A percentile compares a stretch with the other conserved stretches of the same genome.
Evolutionary conservation across 257 asterid species (phyloP).

Genomic region (Gentiana macrophylla): DNA sequence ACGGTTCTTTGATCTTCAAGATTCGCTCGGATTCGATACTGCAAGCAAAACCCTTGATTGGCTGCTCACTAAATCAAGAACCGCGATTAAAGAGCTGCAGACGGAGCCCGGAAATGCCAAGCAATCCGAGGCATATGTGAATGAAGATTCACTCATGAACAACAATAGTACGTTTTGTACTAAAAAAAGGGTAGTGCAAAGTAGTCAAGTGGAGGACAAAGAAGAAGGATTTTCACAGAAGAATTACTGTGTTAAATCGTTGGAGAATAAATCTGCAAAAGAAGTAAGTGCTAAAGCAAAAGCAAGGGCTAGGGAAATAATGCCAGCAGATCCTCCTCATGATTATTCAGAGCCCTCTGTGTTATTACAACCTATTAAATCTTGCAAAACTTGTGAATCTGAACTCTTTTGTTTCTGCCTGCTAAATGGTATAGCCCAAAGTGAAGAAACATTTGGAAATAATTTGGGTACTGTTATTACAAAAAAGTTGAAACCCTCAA

Average conservation of each 20-base stretch:
- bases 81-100: slow-evolving; percentile 56
- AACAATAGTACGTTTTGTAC: neutral
- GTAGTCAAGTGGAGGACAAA: too few relatives aligned
- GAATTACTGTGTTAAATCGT: neutral
- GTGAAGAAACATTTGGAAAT: slow-evolving; percentile 19
- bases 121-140: slow-evolving; percentile 6
- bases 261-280: slow-evolving; percentile 15
- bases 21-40: slow-evolving; percentile 61
- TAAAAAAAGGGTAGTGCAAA: neutral
- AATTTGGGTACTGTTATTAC: slow-evolving; percentile 22
- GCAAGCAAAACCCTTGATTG: slow-evolving; percentile 93
- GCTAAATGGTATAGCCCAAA: neutral
- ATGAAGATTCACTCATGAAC: neutral
- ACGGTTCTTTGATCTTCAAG: slow-evolving; percentile 86
- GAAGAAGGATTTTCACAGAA: slow-evolving; percentile 8
- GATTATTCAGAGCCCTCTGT: too few relatives aligned
- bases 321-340: slow-evolving; percentile 1
- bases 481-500: slow-evolving; percentile 22
- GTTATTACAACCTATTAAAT: slow-evolving; percentile 3
- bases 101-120: neutral
- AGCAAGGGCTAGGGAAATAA: slow-evolving; percentile 91
- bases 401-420: slow-evolving; percentile 6
- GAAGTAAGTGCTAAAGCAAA: slow-evolving; percentile 83
- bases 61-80: slow-evolving; percentile 56
- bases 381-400: slow-evolving; percentile 12